Conservation (phyloP, 1,284 basidiomycete genomes). For the Microstroma glucosiphilum region DNA sequence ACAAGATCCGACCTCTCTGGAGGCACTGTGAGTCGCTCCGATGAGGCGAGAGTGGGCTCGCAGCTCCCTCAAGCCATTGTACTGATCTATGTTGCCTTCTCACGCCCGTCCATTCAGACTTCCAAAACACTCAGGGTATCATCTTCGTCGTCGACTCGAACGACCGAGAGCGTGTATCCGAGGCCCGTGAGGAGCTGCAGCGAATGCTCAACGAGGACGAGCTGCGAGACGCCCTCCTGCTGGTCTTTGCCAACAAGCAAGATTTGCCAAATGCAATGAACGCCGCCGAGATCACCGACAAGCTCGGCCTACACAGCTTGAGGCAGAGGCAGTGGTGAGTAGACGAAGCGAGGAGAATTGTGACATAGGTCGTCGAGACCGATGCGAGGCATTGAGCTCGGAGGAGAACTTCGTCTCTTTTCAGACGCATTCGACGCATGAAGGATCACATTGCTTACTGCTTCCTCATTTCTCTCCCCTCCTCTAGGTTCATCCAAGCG, state of each 20-base stretch:
- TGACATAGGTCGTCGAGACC: neutral
- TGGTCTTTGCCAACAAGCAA: constrained; percentile 60
- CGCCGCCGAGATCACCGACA: constrained; percentile 96
- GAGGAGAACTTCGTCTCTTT: constrained; percentile 1
- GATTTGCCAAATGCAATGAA: constrained; percentile 71
- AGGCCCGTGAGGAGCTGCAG: constrained; percentile 91
- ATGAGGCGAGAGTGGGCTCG: constrained; percentile 33
- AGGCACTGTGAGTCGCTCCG: constrained; percentile 75
- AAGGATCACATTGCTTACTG: neutral
- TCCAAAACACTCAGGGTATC: constrained; percentile 55
- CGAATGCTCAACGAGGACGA: constrained; percentile 93
- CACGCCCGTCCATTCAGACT: constrained; percentile 3
- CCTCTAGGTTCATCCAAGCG: constrained; percentile 83
- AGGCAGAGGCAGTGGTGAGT: constrained; percentile 98
- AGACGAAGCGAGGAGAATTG: neutral
- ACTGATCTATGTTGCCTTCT: neutral
- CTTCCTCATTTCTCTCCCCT: neutral
- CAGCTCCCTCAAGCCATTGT: neutral
- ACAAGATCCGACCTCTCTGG: constrained; percentile 62
- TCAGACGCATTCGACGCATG: neutral
- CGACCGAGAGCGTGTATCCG: constrained; percentile 89
- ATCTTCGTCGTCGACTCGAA: constrained; percentile 66
- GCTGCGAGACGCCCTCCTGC: constrained; percentile 92
- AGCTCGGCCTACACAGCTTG: constrained; percentile 89
- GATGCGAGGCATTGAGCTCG: neutral